These are phyloP conservation scores for Pseudogymnoascus sp. DNA, from an alignment of 2,329 filamentous ascomycete genomes.

Conservation along the genomic window DNA sequence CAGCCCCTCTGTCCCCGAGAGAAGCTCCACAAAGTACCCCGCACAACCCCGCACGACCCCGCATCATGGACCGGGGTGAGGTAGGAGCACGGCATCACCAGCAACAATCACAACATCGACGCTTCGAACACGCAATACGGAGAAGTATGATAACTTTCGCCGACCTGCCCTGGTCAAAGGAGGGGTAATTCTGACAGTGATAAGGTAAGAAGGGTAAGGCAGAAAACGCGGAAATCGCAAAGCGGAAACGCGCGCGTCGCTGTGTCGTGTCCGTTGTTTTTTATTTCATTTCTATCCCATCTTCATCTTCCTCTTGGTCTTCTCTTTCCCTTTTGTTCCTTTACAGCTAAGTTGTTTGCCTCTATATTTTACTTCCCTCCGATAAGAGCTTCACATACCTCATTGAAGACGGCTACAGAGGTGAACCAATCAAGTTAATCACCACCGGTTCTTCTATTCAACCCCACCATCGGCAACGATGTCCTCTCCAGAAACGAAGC, in stretches of 20 bases:
- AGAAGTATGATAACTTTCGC: not conserved
- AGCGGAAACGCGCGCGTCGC: not conserved
- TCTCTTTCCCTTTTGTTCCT: not conserved
- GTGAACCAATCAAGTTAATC: not conserved
- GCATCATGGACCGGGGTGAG: not conserved
- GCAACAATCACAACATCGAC: not conserved
- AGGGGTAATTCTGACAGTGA: not conserved
- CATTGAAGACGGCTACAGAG: not conserved
- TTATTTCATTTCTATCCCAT: not conserved
- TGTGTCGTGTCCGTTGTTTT: not conserved
- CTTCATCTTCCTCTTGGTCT: not conserved
- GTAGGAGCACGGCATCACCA: not conserved
- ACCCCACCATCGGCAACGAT: not conserved
- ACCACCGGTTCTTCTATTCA: not conserved
- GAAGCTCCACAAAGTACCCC: not conserved
- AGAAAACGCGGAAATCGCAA: not conserved
- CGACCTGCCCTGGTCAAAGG: not conserved
- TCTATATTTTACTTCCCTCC: not conserved
- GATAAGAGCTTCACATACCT: not conserved
- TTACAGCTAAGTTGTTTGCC: not conserved
- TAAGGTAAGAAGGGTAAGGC: not conserved
- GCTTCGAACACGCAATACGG: not conserved
- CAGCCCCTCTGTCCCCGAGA: not conserved
- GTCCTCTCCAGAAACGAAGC: constrained; percentile 22
- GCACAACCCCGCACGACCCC: not conserved